Percentiles rank a stretch among this genome's conserved stretches.
These are phyloP conservation scores for Terfezia claveryi DNA, from an alignment of 495 filamentous ascomycete genomes.

Conservation along the genomic window DNA sequence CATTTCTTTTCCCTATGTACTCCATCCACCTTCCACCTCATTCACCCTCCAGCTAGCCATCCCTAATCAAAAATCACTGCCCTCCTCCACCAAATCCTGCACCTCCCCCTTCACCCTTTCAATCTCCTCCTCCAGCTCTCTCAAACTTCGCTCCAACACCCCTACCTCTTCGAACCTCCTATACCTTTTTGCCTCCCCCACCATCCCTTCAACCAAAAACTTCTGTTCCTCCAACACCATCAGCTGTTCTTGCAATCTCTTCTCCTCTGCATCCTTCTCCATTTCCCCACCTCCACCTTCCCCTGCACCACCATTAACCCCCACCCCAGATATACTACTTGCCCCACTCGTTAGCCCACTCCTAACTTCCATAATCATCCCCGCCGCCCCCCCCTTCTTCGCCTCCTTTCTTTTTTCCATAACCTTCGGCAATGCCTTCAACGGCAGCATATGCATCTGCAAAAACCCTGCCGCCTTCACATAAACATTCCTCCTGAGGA, in stretches of 20 bases:
- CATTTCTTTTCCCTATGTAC: no score
- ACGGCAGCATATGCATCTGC: conserved; percentile 74
- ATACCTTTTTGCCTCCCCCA: conserved; percentile 54
- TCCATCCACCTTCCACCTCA: no score
- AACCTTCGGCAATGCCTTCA: conserved; percentile 67
- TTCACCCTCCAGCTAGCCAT: no score
- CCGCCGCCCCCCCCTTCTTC: conserved; percentile 27
- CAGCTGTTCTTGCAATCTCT: conserved; percentile 56
- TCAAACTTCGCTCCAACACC: conserved; percentile 55
- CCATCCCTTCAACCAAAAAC: conserved; percentile 79
- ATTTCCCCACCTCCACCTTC: conserved; percentile 30
- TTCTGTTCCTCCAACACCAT: conserved; percentile 88
- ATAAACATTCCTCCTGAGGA: conserved; percentile 67
- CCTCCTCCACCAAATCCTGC: conserved; percentile 26
- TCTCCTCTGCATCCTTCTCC: conserved; percentile 66
- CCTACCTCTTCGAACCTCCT: conserved; percentile 79
- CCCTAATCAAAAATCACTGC: no score
- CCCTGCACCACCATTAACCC: conserved; percentile 60
- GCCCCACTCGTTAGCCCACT: conserved; percentile 46
- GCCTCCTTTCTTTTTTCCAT: conserved; percentile 44
- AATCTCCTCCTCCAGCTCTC: conserved; percentile 70
- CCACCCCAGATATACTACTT: conserved; percentile 49
- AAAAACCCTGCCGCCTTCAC: conserved; percentile 66
- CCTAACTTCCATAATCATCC: conserved; percentile 65
- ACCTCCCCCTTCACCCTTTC: conserved; percentile 37